phyloP scores from a whole-genome alignment of 305 asterid genomes.

The Fraxinus nigra region DNA sequence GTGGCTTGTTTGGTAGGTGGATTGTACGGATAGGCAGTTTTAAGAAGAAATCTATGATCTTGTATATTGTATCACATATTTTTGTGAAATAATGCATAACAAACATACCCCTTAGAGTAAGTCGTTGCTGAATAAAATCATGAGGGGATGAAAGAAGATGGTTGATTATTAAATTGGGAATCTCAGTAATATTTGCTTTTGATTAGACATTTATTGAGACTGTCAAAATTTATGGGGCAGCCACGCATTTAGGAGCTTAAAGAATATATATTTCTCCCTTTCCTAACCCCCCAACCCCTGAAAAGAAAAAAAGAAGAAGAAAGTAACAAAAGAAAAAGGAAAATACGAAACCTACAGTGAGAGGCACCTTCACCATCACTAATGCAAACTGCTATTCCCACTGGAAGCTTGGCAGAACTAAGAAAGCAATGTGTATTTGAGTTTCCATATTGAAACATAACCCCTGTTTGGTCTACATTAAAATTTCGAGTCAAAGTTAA shows the following conservation, averaged over 20 bases:
- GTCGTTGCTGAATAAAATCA: not conserved
- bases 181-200: not conserved
- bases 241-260: not conserved
- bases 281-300: no score
- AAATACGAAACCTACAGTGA: no score
- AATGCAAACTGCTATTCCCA: no score
- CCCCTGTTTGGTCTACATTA: not conserved
- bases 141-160: not conserved
- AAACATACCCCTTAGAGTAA: not conserved
- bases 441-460: not conserved
- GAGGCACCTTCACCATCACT: no score
- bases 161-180: not conserved
- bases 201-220: not conserved
- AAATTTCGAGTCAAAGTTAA: not conserved
- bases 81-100: not conserved
- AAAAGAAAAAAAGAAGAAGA: no score
- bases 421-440: not conserved
- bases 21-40: not conserved
- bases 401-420: no score
- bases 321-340: no score
- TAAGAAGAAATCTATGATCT: not conserved
- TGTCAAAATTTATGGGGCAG: not conserved
- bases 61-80: not conserved
- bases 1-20: not conserved
- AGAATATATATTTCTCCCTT: no score